Evolutionary conservation across 768 basidiomycete species (phyloP).

Genomic region (Tylopilus vinaceipallidus): DNA sequence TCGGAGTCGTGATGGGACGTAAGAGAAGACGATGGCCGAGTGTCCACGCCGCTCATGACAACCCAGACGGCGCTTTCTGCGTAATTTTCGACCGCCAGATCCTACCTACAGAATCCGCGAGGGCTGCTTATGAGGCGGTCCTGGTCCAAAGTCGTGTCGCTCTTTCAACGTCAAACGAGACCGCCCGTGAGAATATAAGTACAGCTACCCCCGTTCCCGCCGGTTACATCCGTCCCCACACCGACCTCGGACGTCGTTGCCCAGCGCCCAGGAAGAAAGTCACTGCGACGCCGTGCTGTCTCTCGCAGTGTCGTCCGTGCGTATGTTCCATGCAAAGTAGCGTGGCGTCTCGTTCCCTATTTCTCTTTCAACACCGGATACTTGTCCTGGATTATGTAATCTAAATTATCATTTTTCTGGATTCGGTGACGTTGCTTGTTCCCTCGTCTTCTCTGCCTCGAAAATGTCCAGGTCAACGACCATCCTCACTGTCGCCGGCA

Average conservation of each 20-base stretch:
- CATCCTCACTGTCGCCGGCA: slow-evolving; percentile 39
- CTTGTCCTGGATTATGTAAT: slow-evolving; percentile 26
- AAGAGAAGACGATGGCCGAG: slow-evolving; percentile 31
- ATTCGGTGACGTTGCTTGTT: slow-evolving; percentile 7
- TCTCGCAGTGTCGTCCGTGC: too few relatives aligned
- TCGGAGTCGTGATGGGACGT: slow-evolving; percentile 29
- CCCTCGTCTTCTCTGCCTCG: neutral
- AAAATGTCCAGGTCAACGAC: slow-evolving; percentile 36
- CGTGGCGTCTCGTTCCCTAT: too few relatives aligned
- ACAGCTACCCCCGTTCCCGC: neutral
- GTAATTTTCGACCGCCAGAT: slow-evolving; percentile 20
- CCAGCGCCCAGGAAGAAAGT: too few relatives aligned
- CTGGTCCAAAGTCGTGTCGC: slow-evolving; percentile 17
- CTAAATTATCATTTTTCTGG: slow-evolving; percentile 8
- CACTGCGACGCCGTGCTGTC: too few relatives aligned
- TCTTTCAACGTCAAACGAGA: slow-evolving; percentile 24
- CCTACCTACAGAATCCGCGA: slow-evolving; percentile 20
- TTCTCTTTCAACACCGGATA: too few relatives aligned
- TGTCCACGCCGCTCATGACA: slow-evolving; percentile 45
- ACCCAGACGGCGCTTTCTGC: slow-evolving; percentile 19
- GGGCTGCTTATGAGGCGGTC: slow-evolving; percentile 21
- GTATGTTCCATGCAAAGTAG: too few relatives aligned
- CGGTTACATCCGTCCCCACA: slow-evolving; percentile 14
- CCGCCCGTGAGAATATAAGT: slow-evolving; percentile 19
- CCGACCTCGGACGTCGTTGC: neutral